Base-by-base conservation (phyloP, 139 green algal species). In the Auxenochlorella pyrenoidosa region DNA sequence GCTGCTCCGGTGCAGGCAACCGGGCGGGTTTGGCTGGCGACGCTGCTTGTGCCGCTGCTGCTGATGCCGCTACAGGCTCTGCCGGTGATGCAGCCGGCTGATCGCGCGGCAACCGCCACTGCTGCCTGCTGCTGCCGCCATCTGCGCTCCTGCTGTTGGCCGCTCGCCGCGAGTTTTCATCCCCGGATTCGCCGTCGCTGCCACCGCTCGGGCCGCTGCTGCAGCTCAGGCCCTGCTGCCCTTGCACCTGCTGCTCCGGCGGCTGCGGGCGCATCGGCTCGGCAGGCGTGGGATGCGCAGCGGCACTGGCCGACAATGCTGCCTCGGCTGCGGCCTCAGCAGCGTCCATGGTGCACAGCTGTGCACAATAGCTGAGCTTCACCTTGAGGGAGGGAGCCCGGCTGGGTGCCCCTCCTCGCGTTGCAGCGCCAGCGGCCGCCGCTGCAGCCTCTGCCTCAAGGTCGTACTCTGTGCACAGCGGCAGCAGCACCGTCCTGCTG, bases 391-490 rank as follows among this genome's bases (percentile, higher is more conserved):
- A 85, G 1, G 80, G 80, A 1, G 59, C 80, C 2, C 80, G 30
- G 38, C 47, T 58, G 30, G 77, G 47, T 71, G 77, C 51, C 19
- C 34, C 77, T 41, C 18, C 77, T n/a, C 10, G 16, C 6, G 26
- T 12, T 24, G 80, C 40, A n/a, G 80, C 60, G 13, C 63, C 80
- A 34, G 80, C 32, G 15, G 47, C 51, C 6, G 34, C 78, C n/a
- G 21, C 26, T 34, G 78, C 80, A 0, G 80, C 80, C 40, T 77
- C 63, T n/a, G 40, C 80, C 41, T 30, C 22, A 10, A 44, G 41
- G 26, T 85, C 80, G 18, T 85, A 85, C 80, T 85, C 80, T 1
- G 80, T 85, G 80, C 80, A 85, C 5, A 85, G 80, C 12, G 80
- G 80, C 80, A 85, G 63, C 26, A 85, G 59, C 59, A 77, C 30